Evolutionary conservation across 306 rosid species (phyloP).

Genomic region (Astragalus membranaceus): DNA sequence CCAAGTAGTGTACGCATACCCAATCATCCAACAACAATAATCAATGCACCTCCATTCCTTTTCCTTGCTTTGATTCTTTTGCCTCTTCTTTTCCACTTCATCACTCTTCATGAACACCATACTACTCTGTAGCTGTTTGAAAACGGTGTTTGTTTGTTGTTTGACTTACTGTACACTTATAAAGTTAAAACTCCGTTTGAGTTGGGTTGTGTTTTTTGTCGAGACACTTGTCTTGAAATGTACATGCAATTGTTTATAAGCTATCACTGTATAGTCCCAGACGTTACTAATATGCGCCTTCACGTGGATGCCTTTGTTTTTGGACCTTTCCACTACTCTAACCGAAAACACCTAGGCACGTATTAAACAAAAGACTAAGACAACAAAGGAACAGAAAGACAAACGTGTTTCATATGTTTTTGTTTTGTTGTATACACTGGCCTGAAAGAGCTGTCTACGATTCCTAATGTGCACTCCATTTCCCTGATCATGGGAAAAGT

Average conservation of each 20-base stretch:
- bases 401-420: neutral
- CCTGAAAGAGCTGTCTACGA: neutral
- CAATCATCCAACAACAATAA: slow-evolving; percentile 54
- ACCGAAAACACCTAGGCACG: neutral
- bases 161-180: no score
- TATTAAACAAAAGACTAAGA: no score
- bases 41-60: slow-evolving; percentile 53
- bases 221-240: slow-evolving; percentile 23
- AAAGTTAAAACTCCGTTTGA: neutral
- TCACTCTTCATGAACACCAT: neutral
- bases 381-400: neutral
- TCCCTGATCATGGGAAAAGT: neutral
- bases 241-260: slow-evolving; percentile 12
- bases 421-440: neutral
- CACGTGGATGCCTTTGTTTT: slow-evolving; percentile 7
- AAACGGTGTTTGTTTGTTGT: no score
- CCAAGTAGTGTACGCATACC: slow-evolving; percentile 56
- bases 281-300: neutral
- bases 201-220: neutral
- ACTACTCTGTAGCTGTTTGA: neutral
- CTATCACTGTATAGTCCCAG: slow-evolving; percentile 2
- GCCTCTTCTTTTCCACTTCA: slow-evolving; percentile 14
- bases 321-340: slow-evolving; percentile 1
- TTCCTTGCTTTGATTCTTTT: slow-evolving; percentile 16
- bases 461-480: neutral